phyloP scores from a whole-genome alignment of 768 basidiomycete species.

The Boletus insuetus region DNA sequence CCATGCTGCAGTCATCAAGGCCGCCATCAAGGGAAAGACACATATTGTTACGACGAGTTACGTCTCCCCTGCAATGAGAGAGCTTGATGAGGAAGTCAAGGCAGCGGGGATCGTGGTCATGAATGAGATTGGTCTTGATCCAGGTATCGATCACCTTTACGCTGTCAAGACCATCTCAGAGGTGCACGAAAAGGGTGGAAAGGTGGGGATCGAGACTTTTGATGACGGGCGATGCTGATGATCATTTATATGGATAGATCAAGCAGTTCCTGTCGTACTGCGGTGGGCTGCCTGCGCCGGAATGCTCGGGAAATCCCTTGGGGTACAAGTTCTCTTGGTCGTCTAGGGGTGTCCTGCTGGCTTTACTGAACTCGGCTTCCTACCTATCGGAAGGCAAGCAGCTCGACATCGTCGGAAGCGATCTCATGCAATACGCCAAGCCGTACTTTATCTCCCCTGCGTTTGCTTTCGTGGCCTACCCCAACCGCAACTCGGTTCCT shows the following conservation, averaged over 20 bases:
- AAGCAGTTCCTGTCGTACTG: conserved; percentile 94
- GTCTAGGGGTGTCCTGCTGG: conserved; percentile 91
- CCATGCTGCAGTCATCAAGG: conserved; percentile 87
- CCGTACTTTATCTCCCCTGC: conserved; percentile 96
- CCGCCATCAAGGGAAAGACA: conserved; percentile 78
- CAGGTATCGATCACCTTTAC: conserved; percentile 92
- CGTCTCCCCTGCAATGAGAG: conserved; percentile 87
- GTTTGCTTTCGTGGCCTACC: conserved; percentile 94
- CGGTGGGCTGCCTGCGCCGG: conserved; percentile 91
- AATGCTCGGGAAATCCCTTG: conserved; percentile 89
- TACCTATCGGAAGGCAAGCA: conserved; percentile 68
- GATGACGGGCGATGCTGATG: background rate
- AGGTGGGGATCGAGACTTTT: conserved; percentile 47
- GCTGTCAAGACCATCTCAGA: conserved; percentile 93
- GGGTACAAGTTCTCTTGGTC: conserved; percentile 99
- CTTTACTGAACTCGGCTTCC: conserved; percentile 86
- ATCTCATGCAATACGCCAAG: conserved; percentile 88
- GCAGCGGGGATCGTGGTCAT: conserved; percentile 90
- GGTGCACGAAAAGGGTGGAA: conserved; percentile 92
- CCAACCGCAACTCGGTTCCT: conserved; percentile 90
- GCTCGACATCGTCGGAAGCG: conserved; percentile 66
- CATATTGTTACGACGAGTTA: conserved; percentile 97
- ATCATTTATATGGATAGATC: conserved; percentile 45
- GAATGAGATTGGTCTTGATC: conserved; percentile 98
- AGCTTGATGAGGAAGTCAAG: conserved; percentile 75